Percentiles rank a stretch among this genome's conserved stretches.
These are phyloP conservation scores for Penicillium sp. DNA, from an alignment of 2,329 filamentous ascomycete species.

Conservation along the genomic window DNA sequence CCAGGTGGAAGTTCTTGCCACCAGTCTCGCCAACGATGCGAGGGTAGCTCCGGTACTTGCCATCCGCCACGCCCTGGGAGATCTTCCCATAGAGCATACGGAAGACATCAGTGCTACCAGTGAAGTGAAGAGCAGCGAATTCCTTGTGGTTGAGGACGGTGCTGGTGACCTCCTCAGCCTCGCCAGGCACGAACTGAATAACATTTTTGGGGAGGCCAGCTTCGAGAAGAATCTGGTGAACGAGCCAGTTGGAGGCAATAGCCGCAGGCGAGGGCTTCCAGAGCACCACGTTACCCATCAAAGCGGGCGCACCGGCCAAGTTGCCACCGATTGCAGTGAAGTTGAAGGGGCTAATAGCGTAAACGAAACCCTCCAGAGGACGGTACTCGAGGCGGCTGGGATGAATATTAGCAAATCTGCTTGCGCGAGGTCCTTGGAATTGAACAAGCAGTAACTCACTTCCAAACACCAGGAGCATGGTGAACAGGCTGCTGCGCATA, in stretches of 20 bases:
- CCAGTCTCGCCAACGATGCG: constrained; percentile 89
- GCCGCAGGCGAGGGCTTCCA: constrained; percentile 96
- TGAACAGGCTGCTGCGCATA: constrained; percentile 85
- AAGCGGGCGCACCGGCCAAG: constrained; percentile 75
- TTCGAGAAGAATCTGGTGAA: constrained; percentile 88
- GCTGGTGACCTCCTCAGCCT: constrained; percentile 80
- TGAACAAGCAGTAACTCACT: constrained; percentile 49
- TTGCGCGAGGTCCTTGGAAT: not conserved
- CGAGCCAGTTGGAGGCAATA: constrained; percentile 85
- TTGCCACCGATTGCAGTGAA: constrained; percentile 95
- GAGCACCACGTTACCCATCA: constrained; percentile 91
- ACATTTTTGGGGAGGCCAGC: constrained; percentile 86
- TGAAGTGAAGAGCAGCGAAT: constrained; percentile 93
- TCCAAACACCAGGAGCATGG: constrained; percentile 84
- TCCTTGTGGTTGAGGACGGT: constrained; percentile 73
- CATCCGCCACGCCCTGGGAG: constrained; percentile 75
- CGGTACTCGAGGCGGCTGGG: constrained; percentile 75
- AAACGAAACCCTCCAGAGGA: constrained; percentile 91
- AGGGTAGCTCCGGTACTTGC: constrained; percentile 81
- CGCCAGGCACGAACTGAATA: constrained; percentile 90
- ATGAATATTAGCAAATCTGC: constrained; percentile 2
- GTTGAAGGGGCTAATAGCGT: constrained; percentile 93
- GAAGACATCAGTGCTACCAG: constrained; percentile 90
- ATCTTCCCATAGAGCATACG: constrained; percentile 85
- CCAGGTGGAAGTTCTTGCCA: constrained; percentile 89